Evolutionary conservation across 2,329 filamentous ascomycete genomes (phyloP).

Genomic region (Trichoderma polysporum): DNA sequence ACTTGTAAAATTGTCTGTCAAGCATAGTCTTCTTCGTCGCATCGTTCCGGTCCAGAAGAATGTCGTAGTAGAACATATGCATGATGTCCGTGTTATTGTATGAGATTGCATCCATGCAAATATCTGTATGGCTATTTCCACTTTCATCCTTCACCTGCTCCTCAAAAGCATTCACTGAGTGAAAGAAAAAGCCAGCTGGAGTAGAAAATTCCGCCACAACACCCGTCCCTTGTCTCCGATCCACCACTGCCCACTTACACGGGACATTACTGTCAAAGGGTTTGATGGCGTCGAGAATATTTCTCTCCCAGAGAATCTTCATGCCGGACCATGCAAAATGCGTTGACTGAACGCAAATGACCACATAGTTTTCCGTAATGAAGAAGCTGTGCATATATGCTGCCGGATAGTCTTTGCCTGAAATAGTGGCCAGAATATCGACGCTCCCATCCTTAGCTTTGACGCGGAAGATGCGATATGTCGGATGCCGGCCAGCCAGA

Average conservation of each 20-base stretch:
- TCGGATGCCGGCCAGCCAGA: slow-evolving; percentile 54
- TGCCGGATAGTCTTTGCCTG: slow-evolving; percentile 46
- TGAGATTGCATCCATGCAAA: slow-evolving; percentile 65
- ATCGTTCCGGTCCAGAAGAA: slow-evolving; percentile 55
- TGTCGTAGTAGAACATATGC: slow-evolving; percentile 67
- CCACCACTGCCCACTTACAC: slow-evolving; percentile 72
- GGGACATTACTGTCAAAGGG: slow-evolving; percentile 57
- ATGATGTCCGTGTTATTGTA: slow-evolving; percentile 67
- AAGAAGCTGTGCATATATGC: slow-evolving; percentile 86
- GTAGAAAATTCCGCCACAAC: slow-evolving; percentile 68
- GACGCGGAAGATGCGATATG: slow-evolving; percentile 69
- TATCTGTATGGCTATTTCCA: slow-evolving; percentile 38
- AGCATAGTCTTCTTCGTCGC: slow-evolving; percentile 45
- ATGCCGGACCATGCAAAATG: slow-evolving; percentile 59
- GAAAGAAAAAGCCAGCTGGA: slow-evolving; percentile 73
- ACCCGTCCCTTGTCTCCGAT: slow-evolving; percentile 61
- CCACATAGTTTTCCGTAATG: slow-evolving; percentile 66
- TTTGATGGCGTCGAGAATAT: slow-evolving; percentile 66
- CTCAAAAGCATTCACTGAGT: slow-evolving; percentile 76
- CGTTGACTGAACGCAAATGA: slow-evolving; percentile 71
- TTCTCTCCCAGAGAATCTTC: slow-evolving; percentile 62
- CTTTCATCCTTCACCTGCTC: slow-evolving; percentile 44
- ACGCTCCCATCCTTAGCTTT: slow-evolving; percentile 64
- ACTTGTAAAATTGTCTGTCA: slow-evolving; percentile 40
- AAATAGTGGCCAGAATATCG: slow-evolving; percentile 68